Evolutionary conservation across 352 stramenopile genomes (phyloP), one percentile per base, ranked within the genome.

Genomic region (Vaucheria bursata): DNA sequence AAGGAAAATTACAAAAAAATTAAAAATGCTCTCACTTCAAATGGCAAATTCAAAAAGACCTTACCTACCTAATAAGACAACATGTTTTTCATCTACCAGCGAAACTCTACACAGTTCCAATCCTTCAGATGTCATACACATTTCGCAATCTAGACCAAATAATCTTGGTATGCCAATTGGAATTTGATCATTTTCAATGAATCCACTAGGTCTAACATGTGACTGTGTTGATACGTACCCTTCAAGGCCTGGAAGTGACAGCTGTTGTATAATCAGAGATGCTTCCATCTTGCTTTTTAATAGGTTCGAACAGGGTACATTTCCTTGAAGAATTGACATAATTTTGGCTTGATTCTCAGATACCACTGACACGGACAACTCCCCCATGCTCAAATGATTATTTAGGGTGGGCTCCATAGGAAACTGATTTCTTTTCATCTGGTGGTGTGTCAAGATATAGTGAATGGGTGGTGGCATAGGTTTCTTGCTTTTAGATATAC

Each of bases 91-190:
- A 72, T 86, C 64, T 34, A 86, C 73, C 1, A 86, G 52, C 52
- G 83, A 84, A 34, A 86, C 64, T 29, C 83, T 50, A 18, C 70
- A 80, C 5, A 86, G 45, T 66, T 86, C 83, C 35, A 80, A 72
- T 35, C 83, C 83, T 31, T 64, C 75, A 34, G 8, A 59, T 31
- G 83, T 86, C 45, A 80, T n/a, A 50, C 81, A 86, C 83, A 86
- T 86, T 45, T 86, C 83, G 32, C 83, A 86, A 68, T 86, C 83
- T 32, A 86, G 31, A 32, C 77, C 81, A 67, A 84, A 85, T 29
- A 84, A 59, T 12, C 49, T 32, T 25, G 70, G 70, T 52, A 5
- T 4, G 33, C n/a, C n/a, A 71, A 64, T 29, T 39, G 32, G 18
- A 38, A 35, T 49, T 66, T 75, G 32, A 71, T 49, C 53, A 32